Conservation (phyloP, 345 rosid species). For the Brassica carinata region DNA sequence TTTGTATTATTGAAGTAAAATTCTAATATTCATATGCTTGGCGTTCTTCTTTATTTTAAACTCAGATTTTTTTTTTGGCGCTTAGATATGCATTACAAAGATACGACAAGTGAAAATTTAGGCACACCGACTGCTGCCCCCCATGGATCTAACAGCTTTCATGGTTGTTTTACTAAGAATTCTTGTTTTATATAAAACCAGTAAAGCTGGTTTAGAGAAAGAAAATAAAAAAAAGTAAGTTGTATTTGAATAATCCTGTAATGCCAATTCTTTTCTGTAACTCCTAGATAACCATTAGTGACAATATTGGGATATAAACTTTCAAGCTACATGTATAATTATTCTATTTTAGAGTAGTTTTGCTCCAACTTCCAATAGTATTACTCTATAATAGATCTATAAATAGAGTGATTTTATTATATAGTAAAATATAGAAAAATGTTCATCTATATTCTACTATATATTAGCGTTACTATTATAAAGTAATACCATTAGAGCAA, state of each 20-base stretch:
- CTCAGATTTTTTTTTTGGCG: background rate
- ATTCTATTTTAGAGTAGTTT: too few species aligned
- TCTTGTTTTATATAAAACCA: background rate
- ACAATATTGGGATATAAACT: slow-evolving; percentile 22
- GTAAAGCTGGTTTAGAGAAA: background rate
- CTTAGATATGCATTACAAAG: background rate
- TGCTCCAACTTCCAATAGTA: too few species aligned
- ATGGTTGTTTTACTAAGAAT: background rate
- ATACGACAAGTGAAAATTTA: slow-evolving; percentile 2
- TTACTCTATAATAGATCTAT: too few species aligned
- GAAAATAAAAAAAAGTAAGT: background rate
- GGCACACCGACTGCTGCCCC: background rate
- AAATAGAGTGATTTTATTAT: too few species aligned
- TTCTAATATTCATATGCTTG: background rate
- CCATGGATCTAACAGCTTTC: slow-evolving; percentile 15
- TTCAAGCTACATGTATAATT: slow-evolving; percentile 16
- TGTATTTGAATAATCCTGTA: background rate
- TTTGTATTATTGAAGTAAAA: background rate
- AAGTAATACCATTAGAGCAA: too few species aligned
- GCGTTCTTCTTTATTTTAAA: background rate
- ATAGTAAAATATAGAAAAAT: too few species aligned
- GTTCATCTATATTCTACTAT: too few species aligned
- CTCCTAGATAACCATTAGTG: slow-evolving; percentile 28
- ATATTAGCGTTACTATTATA: too few species aligned
- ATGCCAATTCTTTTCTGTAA: slow-evolving; percentile 19